phyloP scores from a whole-genome alignment of 768 basidiomycete species.

The Tricholoma furcatifolium region DNA sequence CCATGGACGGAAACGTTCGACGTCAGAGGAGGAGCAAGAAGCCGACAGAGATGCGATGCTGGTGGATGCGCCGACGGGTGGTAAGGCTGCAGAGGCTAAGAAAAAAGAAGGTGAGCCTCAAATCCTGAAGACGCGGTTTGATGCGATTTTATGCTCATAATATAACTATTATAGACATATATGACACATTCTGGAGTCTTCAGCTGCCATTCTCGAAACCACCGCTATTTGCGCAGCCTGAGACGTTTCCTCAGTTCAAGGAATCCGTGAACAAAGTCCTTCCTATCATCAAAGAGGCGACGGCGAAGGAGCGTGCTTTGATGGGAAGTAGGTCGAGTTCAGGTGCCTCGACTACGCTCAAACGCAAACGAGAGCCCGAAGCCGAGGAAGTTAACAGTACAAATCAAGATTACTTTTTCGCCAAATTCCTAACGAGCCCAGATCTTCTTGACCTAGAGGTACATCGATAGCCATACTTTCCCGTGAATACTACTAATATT shows the following conservation, averaged over 20 bases:
- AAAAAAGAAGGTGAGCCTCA: conserved; percentile 60
- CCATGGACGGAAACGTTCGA: conserved; percentile 29
- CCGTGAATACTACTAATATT: neutral
- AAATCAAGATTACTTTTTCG: conserved; percentile 77
- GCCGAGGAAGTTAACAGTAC: conserved; percentile 51
- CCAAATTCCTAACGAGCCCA: conserved; percentile 88
- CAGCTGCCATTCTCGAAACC: conserved; percentile 86
- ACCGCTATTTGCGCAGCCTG: conserved; percentile 56
- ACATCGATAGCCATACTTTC: conserved; percentile 15
- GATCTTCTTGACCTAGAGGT: conserved; percentile 89
- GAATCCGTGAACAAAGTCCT: conserved; percentile 70
- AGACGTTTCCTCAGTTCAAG: conserved; percentile 63
- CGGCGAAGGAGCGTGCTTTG: conserved; percentile 84
- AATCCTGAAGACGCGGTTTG: neutral
- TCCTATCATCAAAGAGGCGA: conserved; percentile 81
- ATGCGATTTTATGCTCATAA: conserved; percentile 1
- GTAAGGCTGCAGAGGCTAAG: conserved; percentile 33
- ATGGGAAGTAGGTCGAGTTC: conserved; percentile 67
- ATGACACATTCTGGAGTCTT: conserved; percentile 87
- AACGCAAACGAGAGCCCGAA: conserved; percentile 67
- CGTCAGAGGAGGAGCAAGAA: conserved; percentile 23
- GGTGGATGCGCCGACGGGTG: conserved; percentile 47
- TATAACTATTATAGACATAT: conserved; percentile 55
- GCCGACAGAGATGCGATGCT: conserved; percentile 54
- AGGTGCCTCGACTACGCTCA: conserved; percentile 38